Conservation (phyloP, 768 basidiomycete genomes). For the Nidularia pulvinata region DNA sequence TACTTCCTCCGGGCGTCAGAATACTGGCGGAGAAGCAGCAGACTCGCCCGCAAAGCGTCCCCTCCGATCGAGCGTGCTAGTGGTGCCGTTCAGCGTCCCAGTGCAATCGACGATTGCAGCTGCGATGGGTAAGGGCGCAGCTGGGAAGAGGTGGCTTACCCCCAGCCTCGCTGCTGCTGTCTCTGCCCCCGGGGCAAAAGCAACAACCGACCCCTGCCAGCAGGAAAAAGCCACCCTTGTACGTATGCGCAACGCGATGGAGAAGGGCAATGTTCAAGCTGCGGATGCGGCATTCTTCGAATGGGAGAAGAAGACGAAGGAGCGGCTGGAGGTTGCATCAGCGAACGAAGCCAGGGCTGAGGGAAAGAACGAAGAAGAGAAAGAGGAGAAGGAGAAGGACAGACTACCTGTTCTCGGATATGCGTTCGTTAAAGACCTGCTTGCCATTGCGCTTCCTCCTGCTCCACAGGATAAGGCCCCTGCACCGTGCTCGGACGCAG, state of each 20-base stretch:
- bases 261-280: constrained; percentile 39
- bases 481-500: constrained; percentile 51
- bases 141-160: not conserved
- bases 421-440: constrained; percentile 58
- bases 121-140: constrained; percentile 42
- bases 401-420: constrained; percentile 22
- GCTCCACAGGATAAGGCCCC: constrained; percentile 23
- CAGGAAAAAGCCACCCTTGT: constrained; percentile 26
- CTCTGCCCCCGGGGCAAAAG: not conserved
- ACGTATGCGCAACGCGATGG: constrained; percentile 36
- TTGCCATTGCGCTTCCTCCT: constrained; percentile 49
- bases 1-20: too few species aligned
- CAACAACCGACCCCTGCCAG: constrained; percentile 4
- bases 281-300: constrained; percentile 63
- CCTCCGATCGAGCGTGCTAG: constrained; percentile 52
- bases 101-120: constrained; percentile 58
- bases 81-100: constrained; percentile 57
- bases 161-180: not conserved
- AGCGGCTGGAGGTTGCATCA: not conserved
- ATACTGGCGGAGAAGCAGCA: not conserved
- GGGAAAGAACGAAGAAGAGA: not conserved
- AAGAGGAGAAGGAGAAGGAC: constrained; percentile 12
- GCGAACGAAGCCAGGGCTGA: not conserved
- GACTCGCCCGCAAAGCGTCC: constrained; percentile 16
- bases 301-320: constrained; percentile 45